phyloP scores from a whole-genome alignment of 2,329 filamentous ascomycete species.

The Nectriaceae sp. region DNA sequence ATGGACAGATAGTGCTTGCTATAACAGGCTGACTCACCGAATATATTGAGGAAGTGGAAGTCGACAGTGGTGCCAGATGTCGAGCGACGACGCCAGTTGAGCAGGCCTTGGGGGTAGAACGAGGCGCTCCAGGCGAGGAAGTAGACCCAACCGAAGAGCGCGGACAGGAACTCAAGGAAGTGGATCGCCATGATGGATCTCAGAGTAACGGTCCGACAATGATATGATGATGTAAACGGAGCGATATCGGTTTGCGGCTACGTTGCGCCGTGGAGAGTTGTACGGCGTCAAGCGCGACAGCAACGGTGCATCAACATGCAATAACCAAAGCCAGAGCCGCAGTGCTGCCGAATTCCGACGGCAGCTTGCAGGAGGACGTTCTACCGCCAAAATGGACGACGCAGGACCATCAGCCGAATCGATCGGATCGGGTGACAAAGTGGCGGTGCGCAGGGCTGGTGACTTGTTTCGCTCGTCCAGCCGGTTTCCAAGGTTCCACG shows the following conservation, averaged over 20 bases:
- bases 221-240: too few species aligned
- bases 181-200: slow-evolving; percentile 26
- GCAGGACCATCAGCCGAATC: neutral
- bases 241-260: too few species aligned
- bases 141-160: slow-evolving; percentile 74
- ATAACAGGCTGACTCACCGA: slow-evolving; percentile 44
- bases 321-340: too few species aligned
- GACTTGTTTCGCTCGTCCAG: too few species aligned
- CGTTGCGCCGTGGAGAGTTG: too few species aligned
- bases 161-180: slow-evolving; percentile 53
- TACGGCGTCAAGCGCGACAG: too few species aligned
- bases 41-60: slow-evolving; percentile 75
- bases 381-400: neutral
- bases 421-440: neutral
- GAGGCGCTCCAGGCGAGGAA: slow-evolving; percentile 79
- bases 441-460: neutral
- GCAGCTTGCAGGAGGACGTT: too few species aligned
- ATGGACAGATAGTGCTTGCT: neutral
- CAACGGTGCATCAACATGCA: too few species aligned
- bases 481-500: too few species aligned
- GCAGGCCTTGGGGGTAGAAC: slow-evolving; percentile 88
- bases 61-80: slow-evolving; percentile 86
- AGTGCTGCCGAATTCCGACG: too few species aligned
- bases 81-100: slow-evolving; percentile 75
- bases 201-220: too few species aligned